Percentiles rank a stretch among this genome's conserved stretches.
These are phyloP conservation scores for Cyberlindnera sargentensis DNA, from an alignment of 805 yeast species.

Conservation along the genomic window DNA sequence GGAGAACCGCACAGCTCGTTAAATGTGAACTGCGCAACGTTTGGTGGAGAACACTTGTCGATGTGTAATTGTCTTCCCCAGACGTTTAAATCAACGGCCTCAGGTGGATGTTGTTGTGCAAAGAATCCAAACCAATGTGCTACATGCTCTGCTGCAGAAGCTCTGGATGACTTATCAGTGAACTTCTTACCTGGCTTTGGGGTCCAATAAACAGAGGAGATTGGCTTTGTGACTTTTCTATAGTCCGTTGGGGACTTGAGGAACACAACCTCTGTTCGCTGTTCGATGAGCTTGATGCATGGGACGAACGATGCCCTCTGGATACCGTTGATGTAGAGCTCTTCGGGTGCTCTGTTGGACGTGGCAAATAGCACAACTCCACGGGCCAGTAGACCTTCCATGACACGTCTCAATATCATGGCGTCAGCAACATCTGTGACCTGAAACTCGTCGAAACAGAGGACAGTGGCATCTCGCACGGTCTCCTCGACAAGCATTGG, in stretches of 20 bases:
- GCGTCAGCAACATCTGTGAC: conserved; percentile 99
- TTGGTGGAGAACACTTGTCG: conserved; percentile 68
- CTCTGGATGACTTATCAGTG: conserved; percentile 40
- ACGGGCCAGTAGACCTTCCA: conserved; percentile 61
- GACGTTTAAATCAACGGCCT: conserved; percentile 41
- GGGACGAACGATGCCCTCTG: conserved; percentile 91
- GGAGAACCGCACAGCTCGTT: conserved; percentile 81
- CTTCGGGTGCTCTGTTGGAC: conserved; percentile 92
- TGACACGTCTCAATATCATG: conserved; percentile 78
- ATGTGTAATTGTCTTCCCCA: conserved; percentile 86
- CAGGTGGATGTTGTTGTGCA: conserved; percentile 48
- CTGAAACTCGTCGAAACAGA: conserved; percentile 96
- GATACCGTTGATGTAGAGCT: conserved; percentile 86
- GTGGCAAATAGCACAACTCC: conserved; percentile 91
- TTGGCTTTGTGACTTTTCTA: conserved; percentile 79
- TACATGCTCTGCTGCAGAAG: conserved; percentile 53
- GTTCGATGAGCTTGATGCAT: conserved; percentile 74
- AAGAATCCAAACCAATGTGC: conserved; percentile 76
- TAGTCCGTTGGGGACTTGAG: conserved; percentile 92
- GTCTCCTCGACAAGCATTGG: conserved; percentile 81
- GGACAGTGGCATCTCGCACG: conserved; percentile 64
- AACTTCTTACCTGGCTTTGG: conserved; percentile 61
- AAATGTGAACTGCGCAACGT: conserved; percentile 87
- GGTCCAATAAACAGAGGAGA: conserved; percentile 67
- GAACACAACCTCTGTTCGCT: conserved; percentile 66